Evolutionary conservation across 129 eudicot genomes (phyloP), one percentile per base, ranked within the genome.

Genomic region (Lonicera japonica): DNA sequence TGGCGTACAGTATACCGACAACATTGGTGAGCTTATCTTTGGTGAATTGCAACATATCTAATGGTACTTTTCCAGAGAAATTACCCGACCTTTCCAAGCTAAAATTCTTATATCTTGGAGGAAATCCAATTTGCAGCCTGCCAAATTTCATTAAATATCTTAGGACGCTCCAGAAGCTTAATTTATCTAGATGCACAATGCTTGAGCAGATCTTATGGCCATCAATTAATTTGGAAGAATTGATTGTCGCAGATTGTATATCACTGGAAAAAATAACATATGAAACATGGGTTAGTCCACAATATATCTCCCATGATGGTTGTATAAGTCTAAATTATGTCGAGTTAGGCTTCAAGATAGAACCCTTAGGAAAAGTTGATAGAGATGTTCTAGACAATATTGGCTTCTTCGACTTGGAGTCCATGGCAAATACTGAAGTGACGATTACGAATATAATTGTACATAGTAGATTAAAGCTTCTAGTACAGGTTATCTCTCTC

Each of bases 101-200:
- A 10, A 17, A 34, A 2, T 1, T 17, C 19, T 20, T 69, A 29
- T 0, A 45, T 40, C 18, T 69, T 13, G 25, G 75, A 11, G 0
- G 19, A 8, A 70, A 70, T 43, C 75, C 56, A 41, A 53, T 70
- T 7, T 4, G n/a, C 0, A 38, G 43, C n/a, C 34, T 70, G 5
- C 75, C 75, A 3, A 53, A 62, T 39, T 50, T 41, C 47, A 21
- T 61, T 17, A 61, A 23, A 41, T 9, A 8, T 54, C 63, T 61
- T 10, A 3, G 38, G 9, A 11, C 0, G 21, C 45, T 70, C 53
- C 16, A 43, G 20, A 1, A 0, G 0, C 40, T 62, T 0, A 0
- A 1, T 0, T 15, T 46, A 16, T 0, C 0, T 0, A 0, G 13
- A 0, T 62, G 41, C 40, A 13, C 36, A 48, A 48, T 9, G 8